Evolutionary conservation across 2,329 filamentous ascomycete species (phyloP).

Genomic region (Epichloe brachyelytri): DNA sequence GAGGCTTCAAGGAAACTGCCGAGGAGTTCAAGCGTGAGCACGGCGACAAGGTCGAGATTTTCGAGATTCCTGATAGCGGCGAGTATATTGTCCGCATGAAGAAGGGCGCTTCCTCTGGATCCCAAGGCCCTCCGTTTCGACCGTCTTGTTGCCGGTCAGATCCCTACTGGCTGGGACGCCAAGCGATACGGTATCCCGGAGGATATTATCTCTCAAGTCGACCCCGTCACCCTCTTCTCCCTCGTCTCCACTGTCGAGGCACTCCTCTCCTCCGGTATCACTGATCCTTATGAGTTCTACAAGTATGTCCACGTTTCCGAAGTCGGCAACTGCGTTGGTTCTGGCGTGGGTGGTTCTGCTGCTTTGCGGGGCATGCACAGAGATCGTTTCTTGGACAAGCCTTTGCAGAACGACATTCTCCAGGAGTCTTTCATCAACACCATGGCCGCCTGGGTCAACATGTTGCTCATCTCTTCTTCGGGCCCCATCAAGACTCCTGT

Average conservation of each 20-base stretch:
- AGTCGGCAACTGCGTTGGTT: constrained; percentile 95
- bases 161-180: constrained; percentile 94
- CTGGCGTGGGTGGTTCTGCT: constrained; percentile 89
- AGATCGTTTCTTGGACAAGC: constrained; percentile 91
- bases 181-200: constrained; percentile 94
- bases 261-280: constrained; percentile 85
- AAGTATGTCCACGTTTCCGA: constrained; percentile 98
- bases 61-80: constrained; percentile 84
- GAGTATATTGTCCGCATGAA: constrained; percentile 90
- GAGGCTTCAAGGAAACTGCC: constrained; percentile 92
- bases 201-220: constrained; percentile 94
- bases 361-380: constrained; percentile 97
- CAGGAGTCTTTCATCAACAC: constrained; percentile 99
- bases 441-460: constrained; percentile 99
- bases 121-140: constrained; percentile 93
- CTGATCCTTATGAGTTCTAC: constrained; percentile 98
- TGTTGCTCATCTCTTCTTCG: constrained; percentile 92
- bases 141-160: constrained; percentile 90
- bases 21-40: constrained; percentile 96
- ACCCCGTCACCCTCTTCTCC: constrained; percentile 89
- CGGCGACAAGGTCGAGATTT: constrained; percentile 93
- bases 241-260: constrained; percentile 89
- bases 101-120: constrained; percentile 95
- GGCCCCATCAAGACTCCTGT: constrained; percentile 98
- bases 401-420: constrained; percentile 95